These are phyloP conservation scores for Bimuria novae-zelandiae DNA, from an alignment of 2,329 filamentous ascomycete genomes.

Conservation along the genomic window DNA sequence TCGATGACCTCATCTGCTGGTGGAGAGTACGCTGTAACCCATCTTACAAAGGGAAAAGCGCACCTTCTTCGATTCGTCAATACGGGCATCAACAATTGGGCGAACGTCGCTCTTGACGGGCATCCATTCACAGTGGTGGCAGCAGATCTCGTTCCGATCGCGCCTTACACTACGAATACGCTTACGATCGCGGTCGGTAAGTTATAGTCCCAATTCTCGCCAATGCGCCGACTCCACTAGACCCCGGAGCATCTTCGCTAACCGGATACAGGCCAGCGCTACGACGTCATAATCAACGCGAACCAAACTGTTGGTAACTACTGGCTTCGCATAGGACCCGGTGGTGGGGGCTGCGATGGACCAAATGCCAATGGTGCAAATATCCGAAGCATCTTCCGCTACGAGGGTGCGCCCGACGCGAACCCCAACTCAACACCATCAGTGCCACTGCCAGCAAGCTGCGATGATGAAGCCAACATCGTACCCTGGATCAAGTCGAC, in stretches of 20 bases:
- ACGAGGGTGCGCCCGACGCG: slow-evolving; percentile 40
- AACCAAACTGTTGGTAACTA: slow-evolving; percentile 37
- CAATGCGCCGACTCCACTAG: no score
- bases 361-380: no score
- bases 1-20: slow-evolving; percentile 52
- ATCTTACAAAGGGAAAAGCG: slow-evolving; percentile 48
- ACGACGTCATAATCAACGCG: slow-evolving; percentile 44
- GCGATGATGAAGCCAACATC: slow-evolving; percentile 48
- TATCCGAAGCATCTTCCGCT: slow-evolving; percentile 49
- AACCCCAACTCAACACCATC: slow-evolving; percentile 42
- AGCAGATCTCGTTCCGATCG: slow-evolving; percentile 41
- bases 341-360: no score
- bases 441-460: slow-evolving; percentile 43
- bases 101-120: slow-evolving; percentile 35
- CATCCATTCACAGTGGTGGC: slow-evolving; percentile 40
- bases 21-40: slow-evolving; percentile 36
- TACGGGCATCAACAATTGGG: slow-evolving; percentile 37
- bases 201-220: no score
- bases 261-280: slow-evolving; percentile 32
- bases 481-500: slow-evolving; percentile 46
- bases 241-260: slow-evolving; percentile 11
- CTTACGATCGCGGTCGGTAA: no score
- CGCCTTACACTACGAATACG: no score
- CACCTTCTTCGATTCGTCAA: slow-evolving; percentile 66
- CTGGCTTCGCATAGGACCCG: slow-evolving; percentile 41